A percentile compares a stretch with the other conserved stretches of the same genome.
phyloP scores from a whole-genome alignment of 129 eudicot genomes.

The Glebionis coronaria region DNA sequence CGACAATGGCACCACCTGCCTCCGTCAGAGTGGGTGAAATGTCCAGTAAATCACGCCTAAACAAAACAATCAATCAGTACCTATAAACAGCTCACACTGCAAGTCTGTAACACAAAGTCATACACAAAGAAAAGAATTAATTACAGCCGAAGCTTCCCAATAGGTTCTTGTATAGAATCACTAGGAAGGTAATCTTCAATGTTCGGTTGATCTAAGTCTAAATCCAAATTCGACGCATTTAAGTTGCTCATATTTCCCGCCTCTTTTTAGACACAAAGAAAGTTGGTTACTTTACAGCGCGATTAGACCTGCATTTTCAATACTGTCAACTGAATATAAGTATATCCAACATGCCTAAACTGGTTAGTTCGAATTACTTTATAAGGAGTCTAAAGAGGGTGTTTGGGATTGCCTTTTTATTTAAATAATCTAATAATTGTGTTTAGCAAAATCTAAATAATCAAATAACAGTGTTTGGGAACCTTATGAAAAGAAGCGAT shows the following conservation, averaged over 20 bases:
- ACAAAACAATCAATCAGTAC: constrained; percentile 13
- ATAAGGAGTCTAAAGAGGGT: too few relatives aligned
- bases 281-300: not conserved
- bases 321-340: too few relatives aligned
- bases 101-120: not conserved
- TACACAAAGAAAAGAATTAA: constrained; percentile 11
- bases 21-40: constrained; percentile 85
- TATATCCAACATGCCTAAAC: too few relatives aligned
- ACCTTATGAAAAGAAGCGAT: too few relatives aligned
- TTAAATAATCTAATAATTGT: too few relatives aligned
- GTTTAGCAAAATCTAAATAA: too few relatives aligned
- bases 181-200: constrained; percentile 77
- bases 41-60: constrained; percentile 87
- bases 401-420: too few relatives aligned
- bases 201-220: constrained; percentile 87
- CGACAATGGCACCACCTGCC: constrained; percentile 97
- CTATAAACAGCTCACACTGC: not conserved
- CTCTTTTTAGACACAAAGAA: not conserved
- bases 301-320: too few relatives aligned
- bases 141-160: constrained; percentile 66
- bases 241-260: constrained; percentile 30
- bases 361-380: too few relatives aligned
- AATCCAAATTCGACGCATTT: constrained; percentile 46
- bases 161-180: constrained; percentile 70
- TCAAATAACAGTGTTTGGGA: too few relatives aligned